A percentile compares a stretch with the other conserved stretches of the same genome.
Evolutionary conservation across 2,329 filamentous ascomycete genomes (phyloP).

Genomic region (Pseudocercospora ulei): DNA sequence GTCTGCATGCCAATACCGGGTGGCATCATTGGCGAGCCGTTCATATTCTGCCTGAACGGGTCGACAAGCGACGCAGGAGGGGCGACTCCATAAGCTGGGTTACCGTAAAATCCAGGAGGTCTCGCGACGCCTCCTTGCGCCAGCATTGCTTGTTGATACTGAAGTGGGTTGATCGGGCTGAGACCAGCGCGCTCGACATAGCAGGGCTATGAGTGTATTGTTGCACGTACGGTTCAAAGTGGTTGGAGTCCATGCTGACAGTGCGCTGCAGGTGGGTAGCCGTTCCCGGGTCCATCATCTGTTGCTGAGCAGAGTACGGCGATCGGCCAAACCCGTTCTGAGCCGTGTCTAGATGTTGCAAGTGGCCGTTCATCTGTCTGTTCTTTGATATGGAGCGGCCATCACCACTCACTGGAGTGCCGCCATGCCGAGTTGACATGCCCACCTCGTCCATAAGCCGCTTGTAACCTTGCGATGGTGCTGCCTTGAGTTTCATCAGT

Average conservation of each 20-base stretch:
- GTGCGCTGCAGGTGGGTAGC: slow-evolving; percentile 39
- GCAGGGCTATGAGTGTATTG: slow-evolving; percentile 35
- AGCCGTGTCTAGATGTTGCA: slow-evolving; percentile 31
- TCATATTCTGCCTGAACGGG: slow-evolving; percentile 36
- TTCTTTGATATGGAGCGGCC: slow-evolving; percentile 33
- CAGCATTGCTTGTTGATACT: slow-evolving; percentile 50
- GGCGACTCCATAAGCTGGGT: slow-evolving; percentile 24
- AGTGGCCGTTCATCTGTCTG: slow-evolving; percentile 29
- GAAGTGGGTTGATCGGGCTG: slow-evolving; percentile 39
- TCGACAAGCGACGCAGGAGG: slow-evolving; percentile 34
- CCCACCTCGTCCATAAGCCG: slow-evolving; percentile 97
- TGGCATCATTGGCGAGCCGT: slow-evolving; percentile 36
- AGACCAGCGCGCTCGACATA: slow-evolving; percentile 33
- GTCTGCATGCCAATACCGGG: slow-evolving; percentile 34
- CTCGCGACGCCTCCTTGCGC: slow-evolving; percentile 35
- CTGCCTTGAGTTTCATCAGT: slow-evolving; percentile 78
- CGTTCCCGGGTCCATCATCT: slow-evolving; percentile 35
- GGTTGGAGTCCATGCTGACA: slow-evolving; percentile 43
- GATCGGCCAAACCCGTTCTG: slow-evolving; percentile 32
- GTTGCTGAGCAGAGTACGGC: slow-evolving; percentile 34
- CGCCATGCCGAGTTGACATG: slow-evolving; percentile 51
- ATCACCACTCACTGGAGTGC: slow-evolving; percentile 34
- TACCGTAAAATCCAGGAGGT: slow-evolving; percentile 30
- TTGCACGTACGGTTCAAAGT: slow-evolving; percentile 41
- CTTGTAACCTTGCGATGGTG: slow-evolving; percentile 93